Base-by-base conservation (phyloP, 768 basidiomycete species). In the Suillus weaverae region DNA sequence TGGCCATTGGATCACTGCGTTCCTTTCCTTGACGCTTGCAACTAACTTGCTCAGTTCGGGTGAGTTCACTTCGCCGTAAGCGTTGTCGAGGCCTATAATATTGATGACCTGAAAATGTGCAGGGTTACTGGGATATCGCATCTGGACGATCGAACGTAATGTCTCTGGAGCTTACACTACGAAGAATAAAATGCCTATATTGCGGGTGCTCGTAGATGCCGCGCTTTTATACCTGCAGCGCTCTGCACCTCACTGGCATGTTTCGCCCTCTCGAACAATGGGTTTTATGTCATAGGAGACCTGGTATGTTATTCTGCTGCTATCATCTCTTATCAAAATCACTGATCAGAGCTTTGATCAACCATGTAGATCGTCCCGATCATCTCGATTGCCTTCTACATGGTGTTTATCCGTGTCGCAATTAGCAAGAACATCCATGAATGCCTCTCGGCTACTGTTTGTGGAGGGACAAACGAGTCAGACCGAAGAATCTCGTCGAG, bases 61-160 rank as follows among this genome's bases (percentile, higher is more conserved):
- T 30, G 9, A 4, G 48, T 30, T 26, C 14, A 30, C 26, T 14
- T 50, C 48, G 4, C 14, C 7, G 3, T 4, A 8, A 30, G 13
- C 48, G 22, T 7, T 50, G 26, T 13, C 7, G 14, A 50, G 7
- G 48, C 22, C n/a, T n/a, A 14, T 50, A 26, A 16, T 6, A 14
- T 26, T 2, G 20, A 60, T n/a, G 26, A 60, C 30, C 9, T 53
- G 51, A 32, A 41, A 16, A 35, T 38, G 10, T 32, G n/a, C 36
- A 64, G 63, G 22, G n/a, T 38, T 64, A 9, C 32, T 51, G 22
- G 59, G 48, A 48, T 64, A 50, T 14, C 63, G 48, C 56, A 64
- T 64, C 26, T 50, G 48, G 48, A 30, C 48, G 14, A 50, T 50
- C 26, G 26, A 50, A 8, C 26, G 26, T 14, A 50, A 50, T 14